Evolutionary conservation across 2,329 filamentous ascomycete species (phyloP).

Genomic region (Monilinia vaccinii-corymbosi): DNA sequence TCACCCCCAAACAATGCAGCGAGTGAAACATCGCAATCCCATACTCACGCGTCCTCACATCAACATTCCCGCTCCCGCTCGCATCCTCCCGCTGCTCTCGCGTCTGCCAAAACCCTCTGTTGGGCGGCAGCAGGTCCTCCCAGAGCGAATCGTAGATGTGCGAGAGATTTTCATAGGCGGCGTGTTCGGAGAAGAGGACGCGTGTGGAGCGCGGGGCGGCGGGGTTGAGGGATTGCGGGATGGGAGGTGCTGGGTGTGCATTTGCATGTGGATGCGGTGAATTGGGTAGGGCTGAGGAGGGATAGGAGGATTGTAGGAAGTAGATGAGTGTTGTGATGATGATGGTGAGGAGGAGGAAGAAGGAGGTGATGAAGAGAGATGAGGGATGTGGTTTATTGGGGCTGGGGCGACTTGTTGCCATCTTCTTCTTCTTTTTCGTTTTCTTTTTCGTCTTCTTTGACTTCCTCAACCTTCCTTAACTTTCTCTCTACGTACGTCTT

Average conservation of each 20-base stretch:
- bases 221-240: background rate
- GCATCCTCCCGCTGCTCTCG: background rate
- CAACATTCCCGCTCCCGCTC: background rate
- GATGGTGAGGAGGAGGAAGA: background rate
- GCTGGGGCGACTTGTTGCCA: background rate
- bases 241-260: no score
- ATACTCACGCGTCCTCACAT: background rate
- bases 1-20: conserved; percentile 6
- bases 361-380: background rate
- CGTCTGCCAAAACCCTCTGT: background rate
- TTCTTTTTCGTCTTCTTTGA: background rate
- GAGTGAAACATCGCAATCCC: conserved; percentile 7
- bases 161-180: background rate
- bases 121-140: background rate
- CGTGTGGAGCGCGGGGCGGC: background rate
- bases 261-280: no score
- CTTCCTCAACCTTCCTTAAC: no score
- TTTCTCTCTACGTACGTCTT: no score
- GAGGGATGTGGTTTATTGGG: background rate
- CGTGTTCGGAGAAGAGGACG: background rate
- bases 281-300: background rate
- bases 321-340: background rate
- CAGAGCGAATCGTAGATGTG: background rate
- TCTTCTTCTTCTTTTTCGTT: background rate
- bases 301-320: background rate